Percentiles rank a stretch among this genome's conserved stretches.
Conservation (phyloP, 345 rosid genomes). For the Sisymbrium altissimum region DNA sequence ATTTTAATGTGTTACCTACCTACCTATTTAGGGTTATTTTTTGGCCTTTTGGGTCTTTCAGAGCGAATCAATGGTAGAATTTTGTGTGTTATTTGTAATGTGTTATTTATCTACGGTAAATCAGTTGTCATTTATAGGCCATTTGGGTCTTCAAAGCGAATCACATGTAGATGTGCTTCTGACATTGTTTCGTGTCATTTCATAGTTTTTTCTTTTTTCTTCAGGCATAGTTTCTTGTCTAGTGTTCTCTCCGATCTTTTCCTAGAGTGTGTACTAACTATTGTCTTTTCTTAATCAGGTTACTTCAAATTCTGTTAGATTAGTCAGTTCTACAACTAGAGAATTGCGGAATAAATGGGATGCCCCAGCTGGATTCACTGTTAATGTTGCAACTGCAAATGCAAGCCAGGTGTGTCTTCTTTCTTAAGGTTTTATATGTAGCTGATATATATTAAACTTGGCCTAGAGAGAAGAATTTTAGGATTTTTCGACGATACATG, state of each 20-base stretch:
- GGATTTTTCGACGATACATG: neutral
- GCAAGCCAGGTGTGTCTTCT: slow-evolving; percentile 71
- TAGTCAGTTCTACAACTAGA: slow-evolving; percentile 71
- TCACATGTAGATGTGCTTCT: neutral
- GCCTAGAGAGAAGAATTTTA: neutral
- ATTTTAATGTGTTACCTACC: neutral
- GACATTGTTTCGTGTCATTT: neutral
- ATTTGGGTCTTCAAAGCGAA: neutral
- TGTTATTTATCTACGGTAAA: no score
- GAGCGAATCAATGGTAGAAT: neutral
- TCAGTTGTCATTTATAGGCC: neutral
- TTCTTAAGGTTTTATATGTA: neutral
- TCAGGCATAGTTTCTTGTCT: neutral
- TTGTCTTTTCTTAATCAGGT: slow-evolving; percentile 47
- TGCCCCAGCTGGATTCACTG: slow-evolving; percentile 71
- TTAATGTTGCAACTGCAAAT: slow-evolving; percentile 93
- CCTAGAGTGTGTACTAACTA: neutral
- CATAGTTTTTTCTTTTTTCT: neutral
- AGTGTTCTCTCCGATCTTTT: neutral
- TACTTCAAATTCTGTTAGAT: slow-evolving; percentile 81
- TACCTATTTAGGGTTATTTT: neutral
- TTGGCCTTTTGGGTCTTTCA: neutral
- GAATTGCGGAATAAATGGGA: slow-evolving; percentile 72
- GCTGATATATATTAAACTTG: neutral
- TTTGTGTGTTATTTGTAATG: no score